Base-by-base conservation (phyloP, 1,284 basidiomycete species). In the Ganoderma lingzhi region DNA sequence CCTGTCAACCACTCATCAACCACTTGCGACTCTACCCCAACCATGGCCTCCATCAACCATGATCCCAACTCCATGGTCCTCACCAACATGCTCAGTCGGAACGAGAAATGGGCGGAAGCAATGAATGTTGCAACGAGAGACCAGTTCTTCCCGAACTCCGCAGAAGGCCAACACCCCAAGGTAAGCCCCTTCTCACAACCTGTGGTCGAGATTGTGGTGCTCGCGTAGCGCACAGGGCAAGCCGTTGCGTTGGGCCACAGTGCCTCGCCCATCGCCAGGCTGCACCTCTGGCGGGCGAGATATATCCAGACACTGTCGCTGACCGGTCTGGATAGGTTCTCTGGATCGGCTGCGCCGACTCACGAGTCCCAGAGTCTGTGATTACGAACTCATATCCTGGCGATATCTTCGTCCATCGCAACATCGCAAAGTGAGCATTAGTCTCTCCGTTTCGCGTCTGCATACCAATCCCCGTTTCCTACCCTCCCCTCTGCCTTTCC, bases 271-370 rank as follows among this genome's bases (percentile, higher is more conserved):
- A 6, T 37, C 56, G 30, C 53, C 53, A 56, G 28, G 17, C 17
- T 39, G 32, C 19, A 19, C 35, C 37, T 61, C 59, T 30, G 12
- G 32, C 15, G 60, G 60, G 17, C 60, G 60, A 62, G 60, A 30
- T 39, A 45, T 62, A 23, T 41, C 59, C 19, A 41, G 59, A 60
- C 37, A 17, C 14, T 19, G 9, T 39, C 32, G 45, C 64, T 59
- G 65, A 71, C 39, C 41, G 53, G 70, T 58, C 56, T 48, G 35
- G 56, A 12, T 62, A 88, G 87, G 82, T 93, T 53, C 87, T 93
- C 73, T 93, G 92, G 92, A 86, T 94, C 74, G 93, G 91, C 60
- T 92, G 90, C 77, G 84, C 88, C 35, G 90, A 92, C 80, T 90
- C 89, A n/a, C 84, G 90, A 39, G 89, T 91, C 14, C 87, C 88